A percentile compares a stretch with the other conserved stretches of the same genome.
Evolutionary conservation across 2,329 filamentous ascomycete genomes (phyloP).

Genomic region (Cytospora mali): DNA sequence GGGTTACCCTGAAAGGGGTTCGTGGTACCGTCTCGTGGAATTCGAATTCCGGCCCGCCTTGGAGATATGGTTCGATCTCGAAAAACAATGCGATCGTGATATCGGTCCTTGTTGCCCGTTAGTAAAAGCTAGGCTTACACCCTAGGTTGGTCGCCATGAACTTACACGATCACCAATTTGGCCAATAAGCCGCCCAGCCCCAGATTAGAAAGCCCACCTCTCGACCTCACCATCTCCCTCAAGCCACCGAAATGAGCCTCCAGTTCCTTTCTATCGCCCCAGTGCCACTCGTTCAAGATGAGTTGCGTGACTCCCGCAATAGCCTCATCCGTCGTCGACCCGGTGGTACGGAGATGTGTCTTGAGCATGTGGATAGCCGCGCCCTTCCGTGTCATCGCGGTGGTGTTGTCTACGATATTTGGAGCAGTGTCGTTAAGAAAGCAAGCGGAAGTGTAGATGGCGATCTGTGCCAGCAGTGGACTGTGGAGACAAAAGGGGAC

Average conservation of each 20-base stretch:
- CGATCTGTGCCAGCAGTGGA: constrained; percentile 51
- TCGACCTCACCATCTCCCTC: constrained; percentile 49
- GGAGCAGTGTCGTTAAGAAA: constrained; percentile 54
- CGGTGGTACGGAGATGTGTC: constrained; percentile 44
- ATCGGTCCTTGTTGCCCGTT: constrained; percentile 43
- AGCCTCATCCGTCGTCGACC: constrained; percentile 46
- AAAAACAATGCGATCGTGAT: constrained; percentile 51
- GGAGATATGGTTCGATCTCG: constrained; percentile 48
- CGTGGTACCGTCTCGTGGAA: constrained; percentile 42
- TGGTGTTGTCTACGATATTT: constrained; percentile 42
- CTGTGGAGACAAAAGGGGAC: constrained; percentile 52
- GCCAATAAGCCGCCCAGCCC: constrained; percentile 51
- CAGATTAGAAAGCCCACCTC: constrained; percentile 49
- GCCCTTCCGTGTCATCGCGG: constrained; percentile 47
- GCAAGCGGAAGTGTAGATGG: constrained; percentile 54
- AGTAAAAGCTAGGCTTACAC: constrained; percentile 8
- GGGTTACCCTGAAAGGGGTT: constrained; percentile 45
- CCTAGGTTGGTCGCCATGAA: neutral
- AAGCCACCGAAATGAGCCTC: constrained; percentile 51
- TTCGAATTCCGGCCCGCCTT: constrained; percentile 44
- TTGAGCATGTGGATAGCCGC: constrained; percentile 50
- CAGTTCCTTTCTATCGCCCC: constrained; percentile 50
- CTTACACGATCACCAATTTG: constrained; percentile 54
- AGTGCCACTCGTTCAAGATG: constrained; percentile 57
- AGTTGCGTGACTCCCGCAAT: constrained; percentile 53